Conservation (phyloP, 2,329 filamentous ascomycete species). For the Dendryphion nanum region DNA sequence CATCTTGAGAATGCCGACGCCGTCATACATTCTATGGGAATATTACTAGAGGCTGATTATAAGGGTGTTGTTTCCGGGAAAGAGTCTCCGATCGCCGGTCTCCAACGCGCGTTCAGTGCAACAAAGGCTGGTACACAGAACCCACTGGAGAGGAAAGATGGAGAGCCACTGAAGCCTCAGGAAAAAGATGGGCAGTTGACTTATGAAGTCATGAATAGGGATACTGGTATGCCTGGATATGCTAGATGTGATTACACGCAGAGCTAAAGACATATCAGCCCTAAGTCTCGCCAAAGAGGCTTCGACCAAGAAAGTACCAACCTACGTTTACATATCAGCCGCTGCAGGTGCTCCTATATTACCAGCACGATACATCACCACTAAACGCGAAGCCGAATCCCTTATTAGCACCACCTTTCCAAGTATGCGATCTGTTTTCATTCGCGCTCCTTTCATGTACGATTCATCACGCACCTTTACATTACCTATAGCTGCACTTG, state of each 20-base stretch:
- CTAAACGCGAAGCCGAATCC: constrained; percentile 86
- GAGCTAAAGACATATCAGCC: too few relatives aligned
- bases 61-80: constrained; percentile 84
- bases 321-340: constrained; percentile 87
- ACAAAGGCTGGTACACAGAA: constrained; percentile 64
- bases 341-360: constrained; percentile 82
- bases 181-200: constrained; percentile 76
- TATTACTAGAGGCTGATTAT: constrained; percentile 95
- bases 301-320: constrained; percentile 59
- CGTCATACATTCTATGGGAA: constrained; percentile 94
- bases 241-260: too few relatives aligned
- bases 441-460: constrained; percentile 86
- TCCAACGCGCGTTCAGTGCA: constrained; percentile 74
- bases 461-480: constrained; percentile 80
- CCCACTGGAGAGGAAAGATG: constrained; percentile 63
- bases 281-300: constrained; percentile 80
- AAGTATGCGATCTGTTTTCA: constrained; percentile 73
- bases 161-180: constrained; percentile 60
- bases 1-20: constrained; percentile 76
- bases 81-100: constrained; percentile 75
- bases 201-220: constrained; percentile 96
- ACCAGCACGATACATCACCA: constrained; percentile 80
- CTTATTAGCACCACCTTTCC: constrained; percentile 72
- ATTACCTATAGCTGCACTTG: constrained; percentile 76
- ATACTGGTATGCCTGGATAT: constrained; percentile 60